Evolutionary conservation across 2,329 filamentous ascomycete genomes (phyloP), one percentile per base, ranked within the genome.

Genomic region (Ascochyta lentis): DNA sequence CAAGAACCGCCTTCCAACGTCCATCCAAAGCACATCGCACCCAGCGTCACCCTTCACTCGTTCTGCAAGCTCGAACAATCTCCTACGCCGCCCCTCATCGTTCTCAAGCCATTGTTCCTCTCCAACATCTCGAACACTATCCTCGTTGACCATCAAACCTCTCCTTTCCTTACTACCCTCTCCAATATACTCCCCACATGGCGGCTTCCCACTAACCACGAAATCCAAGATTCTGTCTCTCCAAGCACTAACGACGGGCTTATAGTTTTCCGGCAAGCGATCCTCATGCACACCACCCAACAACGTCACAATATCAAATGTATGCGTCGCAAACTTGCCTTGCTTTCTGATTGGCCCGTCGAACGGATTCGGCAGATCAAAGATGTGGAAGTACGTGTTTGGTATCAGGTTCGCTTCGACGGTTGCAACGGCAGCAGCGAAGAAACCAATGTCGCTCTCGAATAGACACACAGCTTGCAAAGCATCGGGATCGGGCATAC

Each of bases 371-470:
- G 55, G 59, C 6, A 63, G 43, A n/a, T 64, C 55, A 48, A 64
- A 64, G 33, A 63, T 24, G 12, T 63, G 58, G 38, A 63, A 63
- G 48, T 64, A 64, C 1, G 59, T 63, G 3, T 60, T 42, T 13
- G 53, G 41, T 10, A 63, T 49, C 10, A 61, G 35, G 22, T 54
- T 16, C 0, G 47, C 49, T 26, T 56, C 54, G 26, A 33, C 56
- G 3, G 40, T 52, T 12, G 56, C 48, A 8, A 61, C 26, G 4
- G 59, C 61, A 3, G 61, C 59, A 8, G 58, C 58, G 43, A 64
- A 64, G 48, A 64, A 63, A 1, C 61, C 61, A 47, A 61, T 60
- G 24, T 64, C 60, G 39, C 55, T 61, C 46, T 64, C 61, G 42
- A 63, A 64, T 5, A 62, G 44, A 53, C 61, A 64, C 10, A 63